Evolutionary conservation across 108 stramenopile species (phyloP).

Genomic region (Bacterosira constricta): DNA sequence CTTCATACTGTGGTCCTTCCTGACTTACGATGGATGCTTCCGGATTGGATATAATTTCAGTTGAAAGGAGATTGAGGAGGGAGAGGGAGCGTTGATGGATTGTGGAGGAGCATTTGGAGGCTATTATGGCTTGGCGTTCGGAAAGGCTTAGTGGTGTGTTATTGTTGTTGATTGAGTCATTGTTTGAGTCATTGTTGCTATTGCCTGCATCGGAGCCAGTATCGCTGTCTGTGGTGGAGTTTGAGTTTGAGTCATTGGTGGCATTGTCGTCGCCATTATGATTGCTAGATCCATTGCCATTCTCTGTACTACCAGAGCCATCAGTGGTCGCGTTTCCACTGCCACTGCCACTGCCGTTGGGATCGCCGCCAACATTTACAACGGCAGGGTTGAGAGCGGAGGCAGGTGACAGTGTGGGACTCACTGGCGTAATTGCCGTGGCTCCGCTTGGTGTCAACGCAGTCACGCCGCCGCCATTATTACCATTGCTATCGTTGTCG

Average conservation of each 20-base stretch:
- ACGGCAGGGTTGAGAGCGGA: no score
- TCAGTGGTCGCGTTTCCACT: no score
- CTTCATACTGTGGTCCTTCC: constrained; percentile 50
- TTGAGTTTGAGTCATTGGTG: background rate
- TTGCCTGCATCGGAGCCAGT: background rate
- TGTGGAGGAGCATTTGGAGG: background rate
- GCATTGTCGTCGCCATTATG: no score
- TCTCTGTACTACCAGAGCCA: background rate
- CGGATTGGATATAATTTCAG: background rate
- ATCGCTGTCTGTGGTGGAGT: background rate
- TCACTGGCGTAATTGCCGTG: no score
- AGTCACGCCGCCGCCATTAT: no score
- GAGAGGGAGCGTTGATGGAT: background rate
- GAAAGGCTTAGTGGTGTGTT: background rate
- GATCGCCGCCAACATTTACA: no score
- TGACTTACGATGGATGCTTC: constrained; percentile 7
- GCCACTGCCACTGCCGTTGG: no score
- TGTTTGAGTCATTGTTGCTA: background rate
- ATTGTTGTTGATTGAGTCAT: background rate
- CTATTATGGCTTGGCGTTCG: background rate
- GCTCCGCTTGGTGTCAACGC: no score
- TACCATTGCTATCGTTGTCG: background rate
- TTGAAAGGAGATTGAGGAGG: background rate
- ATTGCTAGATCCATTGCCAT: no score
- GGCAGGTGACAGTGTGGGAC: no score